Evolutionary conservation across 2,329 filamentous ascomycete species (phyloP).

Genomic region (Cadophora luteo-olivacea): DNA sequence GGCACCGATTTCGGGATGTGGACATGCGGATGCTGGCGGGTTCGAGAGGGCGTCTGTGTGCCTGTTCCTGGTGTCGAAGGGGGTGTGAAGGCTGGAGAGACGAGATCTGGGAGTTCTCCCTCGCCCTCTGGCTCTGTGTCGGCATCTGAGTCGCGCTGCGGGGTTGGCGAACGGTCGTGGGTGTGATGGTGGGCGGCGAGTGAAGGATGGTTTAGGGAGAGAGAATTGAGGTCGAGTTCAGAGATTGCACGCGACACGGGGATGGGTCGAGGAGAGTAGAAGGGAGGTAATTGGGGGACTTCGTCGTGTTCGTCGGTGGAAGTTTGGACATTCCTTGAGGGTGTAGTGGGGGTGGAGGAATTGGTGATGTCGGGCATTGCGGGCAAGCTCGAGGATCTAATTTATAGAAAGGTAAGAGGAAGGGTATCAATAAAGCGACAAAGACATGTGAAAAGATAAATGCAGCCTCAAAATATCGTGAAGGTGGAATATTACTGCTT

Average conservation of each 20-base stretch:
- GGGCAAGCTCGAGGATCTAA: not conserved
- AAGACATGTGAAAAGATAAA: slow-evolving; percentile 1
- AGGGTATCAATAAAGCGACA: not conserved
- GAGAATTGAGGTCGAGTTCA: slow-evolving; percentile 43
- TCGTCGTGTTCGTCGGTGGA: slow-evolving; percentile 34
- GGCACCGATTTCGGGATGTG: slow-evolving; percentile 30
- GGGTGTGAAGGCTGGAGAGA: slow-evolving; percentile 86
- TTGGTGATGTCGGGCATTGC: slow-evolving; percentile 28
- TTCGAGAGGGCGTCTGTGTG: slow-evolving; percentile 53
- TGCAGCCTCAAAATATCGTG: not conserved
- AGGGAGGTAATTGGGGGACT: slow-evolving; percentile 42
- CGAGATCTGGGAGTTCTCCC: slow-evolving; percentile 53
- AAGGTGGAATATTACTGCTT: not conserved
- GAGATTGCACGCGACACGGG: slow-evolving; percentile 45
- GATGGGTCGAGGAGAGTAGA: slow-evolving; percentile 46
- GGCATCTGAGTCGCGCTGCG: slow-evolving; percentile 21
- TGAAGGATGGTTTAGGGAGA: slow-evolving; percentile 28
- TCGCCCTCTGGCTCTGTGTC: slow-evolving; percentile 26
- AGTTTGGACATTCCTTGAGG: slow-evolving; percentile 28
- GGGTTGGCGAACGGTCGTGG: not conserved
- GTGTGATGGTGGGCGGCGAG: slow-evolving; percentile 6
- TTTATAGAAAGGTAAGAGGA: not conserved
- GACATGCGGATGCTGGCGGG: slow-evolving; percentile 37
- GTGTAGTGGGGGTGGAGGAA: slow-evolving; percentile 22
- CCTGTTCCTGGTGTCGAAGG: slow-evolving; percentile 69